Conservation (phyloP, 805 yeast genomes). For the Schwanniomyces pseudopolymorphus region DNA sequence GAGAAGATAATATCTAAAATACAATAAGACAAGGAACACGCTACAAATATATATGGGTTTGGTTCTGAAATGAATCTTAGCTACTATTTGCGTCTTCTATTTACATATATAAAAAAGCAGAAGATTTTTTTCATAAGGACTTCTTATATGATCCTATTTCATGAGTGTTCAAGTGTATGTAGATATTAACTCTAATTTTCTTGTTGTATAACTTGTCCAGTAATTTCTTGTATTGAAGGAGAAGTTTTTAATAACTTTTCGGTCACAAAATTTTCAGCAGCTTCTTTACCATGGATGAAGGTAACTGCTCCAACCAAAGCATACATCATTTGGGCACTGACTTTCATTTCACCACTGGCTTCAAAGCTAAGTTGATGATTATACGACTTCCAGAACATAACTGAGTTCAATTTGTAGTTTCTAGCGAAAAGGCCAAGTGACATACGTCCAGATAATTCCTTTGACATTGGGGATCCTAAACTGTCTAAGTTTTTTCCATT, state of each 20-base stretch:
- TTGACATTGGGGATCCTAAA: constrained; percentile 57
- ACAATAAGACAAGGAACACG: no score
- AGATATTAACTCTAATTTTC: constrained; percentile 23
- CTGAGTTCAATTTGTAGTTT: constrained; percentile 44
- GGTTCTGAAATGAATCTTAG: neutral
- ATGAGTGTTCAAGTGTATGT: constrained; percentile 9
- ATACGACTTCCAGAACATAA: constrained; percentile 68
- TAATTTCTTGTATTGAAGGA: constrained; percentile 33
- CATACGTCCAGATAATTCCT: constrained; percentile 49
- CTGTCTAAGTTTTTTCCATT: constrained; percentile 55
- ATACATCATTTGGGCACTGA: constrained; percentile 52
- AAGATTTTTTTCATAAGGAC: constrained; percentile 1
- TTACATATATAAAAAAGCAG: constrained; percentile 4
- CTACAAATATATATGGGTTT: neutral
- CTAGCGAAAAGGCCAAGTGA: constrained; percentile 54
- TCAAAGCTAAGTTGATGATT: constrained; percentile 45
- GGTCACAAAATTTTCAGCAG: constrained; percentile 57
- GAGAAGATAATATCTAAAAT: no score
- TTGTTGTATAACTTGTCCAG: constrained; percentile 30
- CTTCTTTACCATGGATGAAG: constrained; percentile 56
- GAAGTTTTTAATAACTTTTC: constrained; percentile 43
- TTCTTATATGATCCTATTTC: constrained; percentile 17
- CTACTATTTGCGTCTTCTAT: constrained; percentile 1
- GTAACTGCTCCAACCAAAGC: constrained; percentile 73
- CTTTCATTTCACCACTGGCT: constrained; percentile 56